Conservation (phyloP, 1,284 basidiomycete species). For the Gymnopus androsaceus region DNA sequence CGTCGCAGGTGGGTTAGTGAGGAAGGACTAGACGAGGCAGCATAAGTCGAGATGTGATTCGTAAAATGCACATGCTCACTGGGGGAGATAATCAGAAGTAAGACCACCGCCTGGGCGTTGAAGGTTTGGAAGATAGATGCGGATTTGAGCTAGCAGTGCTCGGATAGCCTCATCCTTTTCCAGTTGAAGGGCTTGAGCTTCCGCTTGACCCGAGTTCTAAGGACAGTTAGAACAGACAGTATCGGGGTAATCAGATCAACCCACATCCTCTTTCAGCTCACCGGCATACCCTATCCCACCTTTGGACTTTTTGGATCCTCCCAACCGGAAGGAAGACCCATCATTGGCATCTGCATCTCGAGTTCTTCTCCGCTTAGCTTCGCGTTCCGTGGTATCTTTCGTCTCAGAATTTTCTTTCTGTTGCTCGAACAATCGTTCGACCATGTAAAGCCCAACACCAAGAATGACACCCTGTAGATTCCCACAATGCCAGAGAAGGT, state of each 20-base stretch:
- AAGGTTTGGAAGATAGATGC: conserved; percentile 78
- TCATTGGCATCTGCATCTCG: conserved; percentile 55
- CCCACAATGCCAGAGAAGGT: conserved; percentile 82
- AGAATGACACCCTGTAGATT: conserved; percentile 85
- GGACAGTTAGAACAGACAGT: not conserved
- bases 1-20: conserved; percentile 86
- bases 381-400: conserved; percentile 38
- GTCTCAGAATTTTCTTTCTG: conserved; percentile 47
- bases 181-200: conserved; percentile 71
- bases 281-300: conserved; percentile 87
- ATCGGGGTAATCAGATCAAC: conserved; percentile 30
- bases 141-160: conserved; percentile 65
- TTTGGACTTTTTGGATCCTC: conserved; percentile 63
- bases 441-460: conserved; percentile 80
- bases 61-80: conserved; percentile 30
- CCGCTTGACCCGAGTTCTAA: conserved; percentile 76
- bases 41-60: not conserved
- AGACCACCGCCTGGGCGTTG: conserved; percentile 70
- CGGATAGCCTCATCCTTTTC: conserved; percentile 73
- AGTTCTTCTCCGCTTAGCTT: conserved; percentile 55
- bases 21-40: conserved; percentile 53
- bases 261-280: conserved; percentile 76
- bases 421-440: conserved; percentile 69
- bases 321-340: too few species aligned
- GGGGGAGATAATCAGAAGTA: conserved; percentile 84